Conservation (phyloP, 2,329 filamentous ascomycete genomes). For the Alternaria solani region DNA sequence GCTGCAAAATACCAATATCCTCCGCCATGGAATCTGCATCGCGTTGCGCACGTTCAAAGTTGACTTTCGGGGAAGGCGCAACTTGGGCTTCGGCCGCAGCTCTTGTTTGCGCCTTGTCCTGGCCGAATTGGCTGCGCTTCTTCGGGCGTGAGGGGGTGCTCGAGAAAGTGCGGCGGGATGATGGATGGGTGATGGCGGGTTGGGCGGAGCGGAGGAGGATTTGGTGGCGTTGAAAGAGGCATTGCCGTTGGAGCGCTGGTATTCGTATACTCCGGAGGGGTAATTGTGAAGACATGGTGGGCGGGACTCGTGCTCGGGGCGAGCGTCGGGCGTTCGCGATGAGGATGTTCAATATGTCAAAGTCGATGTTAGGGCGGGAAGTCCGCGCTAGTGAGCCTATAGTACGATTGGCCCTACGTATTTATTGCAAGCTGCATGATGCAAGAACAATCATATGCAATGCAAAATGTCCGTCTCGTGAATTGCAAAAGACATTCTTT, state of each 20-base stretch:
- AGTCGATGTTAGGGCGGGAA: conserved; percentile 19
- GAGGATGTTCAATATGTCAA: conserved; percentile 12
- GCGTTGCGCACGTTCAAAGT: conserved; percentile 8
- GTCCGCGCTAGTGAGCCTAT: conserved; percentile 20
- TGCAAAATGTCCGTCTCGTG: neutral
- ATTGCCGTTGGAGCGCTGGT: conserved; percentile 37
- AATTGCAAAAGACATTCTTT: neutral
- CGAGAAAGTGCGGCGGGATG: conserved; percentile 31
- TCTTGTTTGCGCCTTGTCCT: conserved; percentile 18
- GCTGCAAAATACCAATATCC: conserved; percentile 35
- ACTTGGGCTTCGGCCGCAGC: conserved; percentile 14
- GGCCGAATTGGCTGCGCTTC: conserved; percentile 12
- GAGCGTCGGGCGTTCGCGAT: conserved; percentile 14
- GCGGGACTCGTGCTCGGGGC: conserved; percentile 8
- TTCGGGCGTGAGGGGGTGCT: conserved; percentile 27
- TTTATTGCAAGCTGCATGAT: neutral
- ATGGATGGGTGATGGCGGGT: conserved; percentile 11
- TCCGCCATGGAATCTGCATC: conserved; percentile 22
- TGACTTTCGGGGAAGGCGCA: conserved; percentile 21
- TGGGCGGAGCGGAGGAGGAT: conserved; percentile 8
- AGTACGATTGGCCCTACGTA: neutral
- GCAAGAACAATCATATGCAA: neutral
- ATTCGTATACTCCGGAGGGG: conserved; percentile 34
- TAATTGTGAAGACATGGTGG: conserved; percentile 27
- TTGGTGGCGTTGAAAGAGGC: conserved; percentile 31